phyloP scores from a whole-genome alignment of 2,329 filamentous ascomycete species.

The Sclerotinia subarctica region DNA sequence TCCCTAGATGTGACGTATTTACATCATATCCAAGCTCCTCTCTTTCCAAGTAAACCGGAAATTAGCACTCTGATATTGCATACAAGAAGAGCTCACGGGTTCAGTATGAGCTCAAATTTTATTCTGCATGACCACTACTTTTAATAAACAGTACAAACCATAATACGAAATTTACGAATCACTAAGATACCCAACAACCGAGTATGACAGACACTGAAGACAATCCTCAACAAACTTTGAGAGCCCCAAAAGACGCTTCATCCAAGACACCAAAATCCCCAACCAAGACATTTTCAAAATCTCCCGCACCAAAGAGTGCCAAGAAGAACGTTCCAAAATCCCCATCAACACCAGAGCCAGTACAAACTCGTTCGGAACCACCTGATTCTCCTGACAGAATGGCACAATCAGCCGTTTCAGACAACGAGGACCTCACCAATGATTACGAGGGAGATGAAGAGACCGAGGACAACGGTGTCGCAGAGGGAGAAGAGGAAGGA shows the following conservation, averaged over 20 bases:
- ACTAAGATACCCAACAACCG: slow-evolving; percentile 4
- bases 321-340: slow-evolving; percentile 12
- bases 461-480: slow-evolving; percentile 13
- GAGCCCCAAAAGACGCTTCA: background rate
- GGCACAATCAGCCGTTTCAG: slow-evolving; percentile 17
- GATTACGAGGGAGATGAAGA: slow-evolving; percentile 17
- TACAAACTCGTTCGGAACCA: slow-evolving; percentile 18
- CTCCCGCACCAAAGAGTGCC: slow-evolving; percentile 1
- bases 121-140: slow-evolving; percentile 8
- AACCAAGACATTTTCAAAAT: slow-evolving; percentile 7
- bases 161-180: background rate
- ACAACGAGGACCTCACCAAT: slow-evolving; percentile 19
- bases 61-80: slow-evolving; percentile 12
- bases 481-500: slow-evolving; percentile 19
- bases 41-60: slow-evolving; percentile 20
- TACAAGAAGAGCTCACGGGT: slow-evolving; percentile 22
- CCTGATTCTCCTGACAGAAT: slow-evolving; percentile 19
- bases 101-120: slow-evolving; percentile 9
- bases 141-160: background rate
- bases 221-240: slow-evolving; percentile 6
- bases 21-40: slow-evolving; percentile 9
- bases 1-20: slow-evolving; percentile 15
- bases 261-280: slow-evolving; percentile 11
- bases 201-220: slow-evolving; percentile 22
- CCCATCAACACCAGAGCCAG: slow-evolving; percentile 19